Base-by-base conservation (phyloP, 768 basidiomycete species). In the Mycena vitilis region DNA sequence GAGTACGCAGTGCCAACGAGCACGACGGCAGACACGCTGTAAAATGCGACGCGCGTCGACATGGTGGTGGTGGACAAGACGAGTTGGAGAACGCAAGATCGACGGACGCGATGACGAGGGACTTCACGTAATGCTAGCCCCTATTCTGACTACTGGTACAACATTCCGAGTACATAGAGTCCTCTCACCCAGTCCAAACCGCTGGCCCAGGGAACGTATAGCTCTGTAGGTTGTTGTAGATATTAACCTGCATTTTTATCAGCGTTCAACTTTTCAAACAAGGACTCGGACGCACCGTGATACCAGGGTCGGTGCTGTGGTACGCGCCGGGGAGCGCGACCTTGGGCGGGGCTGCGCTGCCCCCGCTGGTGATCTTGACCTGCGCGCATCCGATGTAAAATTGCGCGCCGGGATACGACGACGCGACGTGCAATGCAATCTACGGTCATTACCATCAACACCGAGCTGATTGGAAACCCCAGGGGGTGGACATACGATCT, bases 1-100 rank as follows among this genome's bases (percentile, higher is more conserved):
- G 91, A 94, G 74, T 91, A 92, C 20, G 82, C 70, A 5, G 92
- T 94, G 51, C 92, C 93, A 56, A 85, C 74, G 64, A 87, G 65
- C 38, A 92, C 80, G 40, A 89, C 78, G 53, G 80, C 75, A 0
- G 87, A 80, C 30, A 90, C 69, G 15, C 78, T 73, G 34, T 75
- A 72, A 62, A 90, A 79, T 4, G 83, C 80, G 10, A 77, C 47
- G 8, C 67, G 71, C 51, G 71, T 69, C 20, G 68, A 65, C 68
- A 71, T 71, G 60, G 56, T 57, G 37, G 64, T 38, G 6, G 30
- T 12, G 20, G 47, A 34, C 6, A 60, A 30, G 42, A 4, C 37
- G 52, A 23, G 7, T 56, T 40, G 37, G 15, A 40, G 40, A 40
- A 52, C 47, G 2, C n/a, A 13, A 3, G 37, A 56, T n/a, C 38